Conservation (phyloP, 2,329 filamentous ascomycete species). For the Colletotrichum agaves region DNA sequence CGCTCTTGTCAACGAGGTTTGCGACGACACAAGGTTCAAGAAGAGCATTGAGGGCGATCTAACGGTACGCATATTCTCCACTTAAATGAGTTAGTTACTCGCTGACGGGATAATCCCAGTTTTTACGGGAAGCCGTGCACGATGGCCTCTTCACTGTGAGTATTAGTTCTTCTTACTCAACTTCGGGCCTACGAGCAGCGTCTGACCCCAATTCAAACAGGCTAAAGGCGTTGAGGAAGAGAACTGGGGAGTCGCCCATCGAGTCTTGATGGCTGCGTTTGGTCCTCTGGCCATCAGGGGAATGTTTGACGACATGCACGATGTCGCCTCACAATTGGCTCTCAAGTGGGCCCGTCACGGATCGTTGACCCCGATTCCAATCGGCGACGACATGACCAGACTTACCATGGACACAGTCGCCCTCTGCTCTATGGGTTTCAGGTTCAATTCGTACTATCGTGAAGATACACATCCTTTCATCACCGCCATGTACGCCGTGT, state of each 20-base stretch:
- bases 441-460: slow-evolving; percentile 72
- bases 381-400: slow-evolving; percentile 69
- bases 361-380: slow-evolving; percentile 58
- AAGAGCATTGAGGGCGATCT: slow-evolving; percentile 66
- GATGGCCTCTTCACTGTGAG: slow-evolving; percentile 40
- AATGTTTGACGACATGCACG: slow-evolving; percentile 66
- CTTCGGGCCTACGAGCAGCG: accelerated
- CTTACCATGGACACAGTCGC: slow-evolving; percentile 72
- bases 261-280: slow-evolving; percentile 74
- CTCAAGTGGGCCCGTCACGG: slow-evolving; percentile 64
- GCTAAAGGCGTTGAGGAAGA: slow-evolving; percentile 30
- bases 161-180: background rate
- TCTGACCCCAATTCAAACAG: background rate
- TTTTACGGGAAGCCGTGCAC: slow-evolving; percentile 69
- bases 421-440: slow-evolving; percentile 66
- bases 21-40: slow-evolving; percentile 71
- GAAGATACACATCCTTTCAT: slow-evolving; percentile 52
- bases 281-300: slow-evolving; percentile 72
- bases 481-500: slow-evolving; percentile 68
- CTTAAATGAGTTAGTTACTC: background rate
- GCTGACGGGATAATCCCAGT: slow-evolving; percentile 34
- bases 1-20: slow-evolving; percentile 70
- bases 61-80: background rate
- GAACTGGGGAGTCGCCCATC: slow-evolving; percentile 64
- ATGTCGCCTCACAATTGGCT: slow-evolving; percentile 62